Percentiles rank a stretch among this genome's conserved stretches.
phyloP scores from a whole-genome alignment of 2,329 filamentous ascomycete genomes.

The Nannizzia gypsea region DNA sequence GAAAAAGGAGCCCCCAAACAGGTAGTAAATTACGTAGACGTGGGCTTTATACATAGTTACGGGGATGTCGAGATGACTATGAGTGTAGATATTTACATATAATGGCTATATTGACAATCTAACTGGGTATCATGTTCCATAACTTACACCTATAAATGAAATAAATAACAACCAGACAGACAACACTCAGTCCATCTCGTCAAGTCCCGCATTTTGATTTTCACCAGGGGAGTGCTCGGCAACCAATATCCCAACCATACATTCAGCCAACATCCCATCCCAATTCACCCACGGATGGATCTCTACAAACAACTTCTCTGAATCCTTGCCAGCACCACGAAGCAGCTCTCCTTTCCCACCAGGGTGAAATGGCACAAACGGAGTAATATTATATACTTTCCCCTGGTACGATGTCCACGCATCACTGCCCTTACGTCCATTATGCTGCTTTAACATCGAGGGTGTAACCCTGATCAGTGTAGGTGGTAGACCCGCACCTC shows the following conservation, averaged over 20 bases:
- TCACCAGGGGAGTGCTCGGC: slow-evolving; percentile 37
- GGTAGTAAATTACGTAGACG: too few relatives aligned
- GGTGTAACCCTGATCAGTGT: slow-evolving; percentile 65
- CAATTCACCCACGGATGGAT: slow-evolving; percentile 58
- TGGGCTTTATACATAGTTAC: too few relatives aligned
- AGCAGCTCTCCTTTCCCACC: slow-evolving; percentile 57
- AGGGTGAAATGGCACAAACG: slow-evolving; percentile 82
- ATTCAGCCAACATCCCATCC: slow-evolving; percentile 53
- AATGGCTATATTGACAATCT: not conserved
- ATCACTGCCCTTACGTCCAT: slow-evolving; percentile 70
- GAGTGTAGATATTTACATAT: not conserved
- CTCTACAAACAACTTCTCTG: slow-evolving; percentile 49
- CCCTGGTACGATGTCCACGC: slow-evolving; percentile 86
- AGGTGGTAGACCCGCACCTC: slow-evolving; percentile 41
- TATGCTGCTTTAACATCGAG: slow-evolving; percentile 62
- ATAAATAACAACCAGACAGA: not conserved
- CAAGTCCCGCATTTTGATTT: slow-evolving; percentile 28
- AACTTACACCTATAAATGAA: not conserved
- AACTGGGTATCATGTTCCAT: not conserved
- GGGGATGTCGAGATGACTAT: not conserved
- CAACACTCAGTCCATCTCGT: slow-evolving; percentile 46
- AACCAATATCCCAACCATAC: slow-evolving; percentile 50
- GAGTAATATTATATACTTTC: slow-evolving; percentile 86
- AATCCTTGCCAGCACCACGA: slow-evolving; percentile 53
- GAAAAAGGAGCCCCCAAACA: too few relatives aligned